Conservation (phyloP, 768 basidiomycete species). For the Pseudohyphozyma bogoriensis region DNA sequence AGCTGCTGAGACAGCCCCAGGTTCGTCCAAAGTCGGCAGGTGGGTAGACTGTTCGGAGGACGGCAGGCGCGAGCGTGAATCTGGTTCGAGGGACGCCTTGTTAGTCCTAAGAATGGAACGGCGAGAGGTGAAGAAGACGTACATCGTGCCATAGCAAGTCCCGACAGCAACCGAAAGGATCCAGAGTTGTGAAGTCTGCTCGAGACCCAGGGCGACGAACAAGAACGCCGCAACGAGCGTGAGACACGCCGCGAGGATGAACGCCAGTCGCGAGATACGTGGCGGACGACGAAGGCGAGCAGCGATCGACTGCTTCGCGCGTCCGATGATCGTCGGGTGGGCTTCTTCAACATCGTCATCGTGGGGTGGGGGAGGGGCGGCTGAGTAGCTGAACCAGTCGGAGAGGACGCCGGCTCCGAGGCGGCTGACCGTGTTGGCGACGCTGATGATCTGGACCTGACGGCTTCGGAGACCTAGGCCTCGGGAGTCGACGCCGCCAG, state of each 20-base stretch:
- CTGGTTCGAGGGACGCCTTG: too few relatives aligned
- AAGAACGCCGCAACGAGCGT: slow-evolving; percentile 1
- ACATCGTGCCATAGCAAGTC: background rate
- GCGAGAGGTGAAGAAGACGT: background rate
- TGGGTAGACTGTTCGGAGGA: slow-evolving; percentile 17
- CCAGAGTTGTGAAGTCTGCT: slow-evolving; percentile 11
- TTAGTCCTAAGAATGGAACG: slow-evolving; percentile 12
- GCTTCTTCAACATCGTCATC: background rate
- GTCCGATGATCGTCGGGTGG: background rate
- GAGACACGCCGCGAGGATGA: slow-evolving; percentile 4
- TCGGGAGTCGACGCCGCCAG: background rate
- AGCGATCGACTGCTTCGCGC: background rate
- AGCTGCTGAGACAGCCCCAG: slow-evolving; percentile 21
- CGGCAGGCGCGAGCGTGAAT: slow-evolving; percentile 19
- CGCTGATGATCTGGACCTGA: slow-evolving; percentile 25
- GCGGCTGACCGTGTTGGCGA: slow-evolving; percentile 25
- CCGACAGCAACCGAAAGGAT: slow-evolving; percentile 13
- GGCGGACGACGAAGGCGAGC: background rate
- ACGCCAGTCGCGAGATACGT: slow-evolving; percentile 6
- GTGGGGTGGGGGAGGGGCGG: background rate
- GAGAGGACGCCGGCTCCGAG: slow-evolving; percentile 24
- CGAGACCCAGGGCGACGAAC: slow-evolving; percentile 11
- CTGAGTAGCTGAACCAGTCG: slow-evolving; percentile 20
- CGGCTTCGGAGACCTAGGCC: slow-evolving; percentile 11
- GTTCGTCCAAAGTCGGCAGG: slow-evolving; percentile 17